Base-by-base conservation (phyloP, 2,329 filamentous ascomycete genomes). In the Trichoderma afroharzianum region DNA sequence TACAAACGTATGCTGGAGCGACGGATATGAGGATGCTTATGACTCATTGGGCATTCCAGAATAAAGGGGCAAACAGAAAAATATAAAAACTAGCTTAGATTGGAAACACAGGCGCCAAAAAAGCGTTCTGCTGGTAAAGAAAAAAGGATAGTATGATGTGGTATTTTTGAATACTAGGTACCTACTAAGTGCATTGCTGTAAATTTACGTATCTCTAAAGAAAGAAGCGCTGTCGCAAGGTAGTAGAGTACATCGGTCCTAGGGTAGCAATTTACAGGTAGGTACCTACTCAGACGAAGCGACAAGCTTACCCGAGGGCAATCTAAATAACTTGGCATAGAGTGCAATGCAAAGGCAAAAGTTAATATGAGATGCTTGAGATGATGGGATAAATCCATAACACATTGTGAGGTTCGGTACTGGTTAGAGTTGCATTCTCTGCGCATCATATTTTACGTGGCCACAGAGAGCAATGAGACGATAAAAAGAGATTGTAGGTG, bases 31-130 rank as follows among this genome's bases (percentile, higher is more conserved):
- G 18, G 5, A 11, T 11, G 4, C 6, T n/a, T 1, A 43, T 3
- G 43, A 21, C 3, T 0, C n/a, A 6, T 47, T 12, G 0, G 43
- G 1, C n/a, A 3, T 2, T 21, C 2, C n/a, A 11, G n/a, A 11
- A 4, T 47, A 9, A 43, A 21, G 43, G 8, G 2, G 43, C n/a
- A 21, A 21, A 21, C 4, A 11, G 43, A 12, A 1, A 21, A 2
- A n/a, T 21, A 3, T 12, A 47, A 21, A 47, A 21, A 2, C 8
- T 18, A n/a, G 43, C 39, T 11, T n/a, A 18, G 36, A 7, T 12
- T 47, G 4, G n/a, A 11, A 47, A 11, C n/a, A 2, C 5, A 47
- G 1, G 43, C 8, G n/a, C n/a, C 3, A 47, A 47, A 32, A 15
- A 50, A 14, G 2, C 8, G 3, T 14, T 7, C 21, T 14, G 9